phyloP scores from a whole-genome alignment of 768 basidiomycete genomes.

The Leccinum rimulosum region DNA sequence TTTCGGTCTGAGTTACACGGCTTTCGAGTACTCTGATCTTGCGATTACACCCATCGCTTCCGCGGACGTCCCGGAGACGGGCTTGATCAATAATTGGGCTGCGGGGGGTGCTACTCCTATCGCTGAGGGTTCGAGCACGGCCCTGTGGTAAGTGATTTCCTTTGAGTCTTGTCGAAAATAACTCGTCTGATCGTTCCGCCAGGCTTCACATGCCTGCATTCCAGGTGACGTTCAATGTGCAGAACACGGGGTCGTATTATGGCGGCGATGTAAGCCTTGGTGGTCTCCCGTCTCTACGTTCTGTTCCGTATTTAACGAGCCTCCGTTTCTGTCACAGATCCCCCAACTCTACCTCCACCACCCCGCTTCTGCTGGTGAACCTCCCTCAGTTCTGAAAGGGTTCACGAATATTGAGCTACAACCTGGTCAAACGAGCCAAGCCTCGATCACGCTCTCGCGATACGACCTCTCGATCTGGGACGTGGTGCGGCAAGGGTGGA shows the following conservation, averaged over 20 bases:
- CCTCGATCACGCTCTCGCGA: conserved; percentile 59
- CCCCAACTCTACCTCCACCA: conserved; percentile 77
- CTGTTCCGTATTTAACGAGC: neutral
- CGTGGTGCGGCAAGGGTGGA: conserved; percentile 69
- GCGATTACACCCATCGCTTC: conserved; percentile 41
- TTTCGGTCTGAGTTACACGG: conserved; percentile 84
- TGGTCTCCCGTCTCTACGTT: neutral
- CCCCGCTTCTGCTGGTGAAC: conserved; percentile 60
- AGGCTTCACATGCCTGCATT: conserved; percentile 69
- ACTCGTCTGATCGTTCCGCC: neutral
- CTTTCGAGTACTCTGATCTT: conserved; percentile 68
- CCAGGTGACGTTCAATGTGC: conserved; percentile 59
- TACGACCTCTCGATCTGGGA: conserved; percentile 81
- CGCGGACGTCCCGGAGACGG: conserved; percentile 31
- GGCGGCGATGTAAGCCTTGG: conserved; percentile 60
- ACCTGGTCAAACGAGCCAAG: conserved; percentile 45
- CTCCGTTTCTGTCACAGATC: conserved; percentile 38
- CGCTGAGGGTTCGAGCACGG: conserved; percentile 56
- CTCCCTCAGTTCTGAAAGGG: conserved; percentile 68
- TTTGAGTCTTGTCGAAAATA: neutral
- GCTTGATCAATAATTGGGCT: conserved; percentile 51
- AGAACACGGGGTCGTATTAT: conserved; percentile 57
- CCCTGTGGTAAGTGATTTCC: conserved; percentile 54
- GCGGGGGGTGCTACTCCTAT: conserved; percentile 53
- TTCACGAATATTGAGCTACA: conserved; percentile 58